Evolutionary conservation across 75 land plant species (phyloP).

Genomic region (Sequoia sempervirens): DNA sequence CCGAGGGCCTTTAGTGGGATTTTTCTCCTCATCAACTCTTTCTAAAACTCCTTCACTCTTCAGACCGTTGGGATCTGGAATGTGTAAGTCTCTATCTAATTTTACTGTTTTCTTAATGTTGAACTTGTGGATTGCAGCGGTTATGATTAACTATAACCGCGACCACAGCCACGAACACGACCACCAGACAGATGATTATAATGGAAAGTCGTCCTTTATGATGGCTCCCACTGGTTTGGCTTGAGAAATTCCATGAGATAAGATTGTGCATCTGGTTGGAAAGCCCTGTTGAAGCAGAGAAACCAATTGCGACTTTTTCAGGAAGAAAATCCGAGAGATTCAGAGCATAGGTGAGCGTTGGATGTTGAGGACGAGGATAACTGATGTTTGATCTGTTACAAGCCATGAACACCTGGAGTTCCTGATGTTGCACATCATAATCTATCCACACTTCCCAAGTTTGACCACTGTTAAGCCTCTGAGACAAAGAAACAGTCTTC

Average conservation of each 20-base stretch:
- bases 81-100: background rate
- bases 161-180: background rate
- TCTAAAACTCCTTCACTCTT: background rate
- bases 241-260: background rate
- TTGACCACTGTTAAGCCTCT: background rate
- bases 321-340: background rate
- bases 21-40: background rate
- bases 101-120: background rate
- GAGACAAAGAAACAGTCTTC: background rate
- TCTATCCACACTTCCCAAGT: background rate
- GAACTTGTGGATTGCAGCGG: background rate
- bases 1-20: too few relatives aligned
- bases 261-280: background rate
- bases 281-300: slow-evolving; percentile 1
- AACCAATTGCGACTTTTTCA: background rate
- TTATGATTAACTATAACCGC: too few relatives aligned
- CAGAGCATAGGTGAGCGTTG: background rate
- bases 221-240: background rate
- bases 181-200: too few relatives aligned
- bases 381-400: background rate
- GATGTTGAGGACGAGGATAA: background rate
- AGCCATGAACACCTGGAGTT: background rate
- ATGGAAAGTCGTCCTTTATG: background rate
- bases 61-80: background rate
- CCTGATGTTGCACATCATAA: background rate